A percentile compares a stretch with the other conserved stretches of the same genome.
These are phyloP conservation scores for Elsinoe necatrix DNA, from an alignment of 2,329 filamentous ascomycete genomes.

Conservation along the genomic window DNA sequence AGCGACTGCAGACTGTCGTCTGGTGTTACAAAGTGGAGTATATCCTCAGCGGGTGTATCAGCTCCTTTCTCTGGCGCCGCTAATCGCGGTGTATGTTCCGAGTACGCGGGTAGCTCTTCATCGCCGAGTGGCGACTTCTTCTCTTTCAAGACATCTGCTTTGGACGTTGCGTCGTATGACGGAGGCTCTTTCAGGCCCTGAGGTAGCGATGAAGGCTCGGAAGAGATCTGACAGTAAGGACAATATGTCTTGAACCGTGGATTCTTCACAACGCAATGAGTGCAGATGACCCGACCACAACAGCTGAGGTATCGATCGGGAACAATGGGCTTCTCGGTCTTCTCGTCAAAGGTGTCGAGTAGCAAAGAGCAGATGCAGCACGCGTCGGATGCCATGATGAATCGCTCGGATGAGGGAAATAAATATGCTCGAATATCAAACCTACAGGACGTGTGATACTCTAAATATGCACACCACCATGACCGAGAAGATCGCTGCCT, in stretches of 20 bases:
- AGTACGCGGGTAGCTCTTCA: conserved; percentile 40
- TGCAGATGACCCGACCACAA: conserved; percentile 64
- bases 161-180: conserved; percentile 43
- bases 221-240: conserved; percentile 70
- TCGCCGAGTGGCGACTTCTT: conserved; percentile 21
- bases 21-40: conserved; percentile 66
- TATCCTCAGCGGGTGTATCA: conserved; percentile 47
- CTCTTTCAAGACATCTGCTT: conserved; percentile 16
- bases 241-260: conserved; percentile 57
- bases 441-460: not conserved
- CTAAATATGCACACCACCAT: not conserved
- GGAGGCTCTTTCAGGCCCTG: conserved; percentile 62
- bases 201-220: conserved; percentile 50
- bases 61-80: conserved; percentile 27
- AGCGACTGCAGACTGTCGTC: conserved; percentile 60
- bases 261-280: conserved; percentile 60
- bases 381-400: conserved; percentile 9
- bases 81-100: conserved; percentile 27
- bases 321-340: conserved; percentile 53
- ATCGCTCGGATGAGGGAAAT: not conserved
- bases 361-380: conserved; percentile 61
- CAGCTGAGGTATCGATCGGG: conserved; percentile 57
- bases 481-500: not conserved
- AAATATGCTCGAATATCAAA: not conserved
- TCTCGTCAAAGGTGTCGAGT: conserved; percentile 47